Percentiles rank a stretch among this genome's conserved stretches.
Conservation (phyloP, 257 asterid species). For the Nemophila menziesii region DNA sequence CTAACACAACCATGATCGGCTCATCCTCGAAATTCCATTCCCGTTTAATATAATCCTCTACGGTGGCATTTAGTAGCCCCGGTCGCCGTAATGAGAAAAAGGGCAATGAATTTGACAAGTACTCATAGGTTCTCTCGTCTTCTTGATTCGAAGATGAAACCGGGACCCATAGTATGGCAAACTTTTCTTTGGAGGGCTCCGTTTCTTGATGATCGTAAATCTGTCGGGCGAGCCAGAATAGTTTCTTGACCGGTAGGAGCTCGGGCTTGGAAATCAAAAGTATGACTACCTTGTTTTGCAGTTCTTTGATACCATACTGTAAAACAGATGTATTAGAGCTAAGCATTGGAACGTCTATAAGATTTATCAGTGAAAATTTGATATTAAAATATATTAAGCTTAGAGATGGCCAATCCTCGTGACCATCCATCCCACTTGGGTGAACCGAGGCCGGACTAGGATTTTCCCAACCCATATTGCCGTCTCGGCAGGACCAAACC, state of each 20-base stretch:
- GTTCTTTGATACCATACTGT: constrained; percentile 41
- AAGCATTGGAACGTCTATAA: too few species aligned
- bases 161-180: constrained; percentile 54
- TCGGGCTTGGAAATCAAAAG: constrained; percentile 57
- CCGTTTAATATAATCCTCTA: constrained; percentile 27
- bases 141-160: constrained; percentile 17
- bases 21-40: constrained; percentile 45
- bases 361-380: too few species aligned
- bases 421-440: too few species aligned
- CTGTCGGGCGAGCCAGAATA: constrained; percentile 38
- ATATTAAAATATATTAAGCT: too few species aligned
- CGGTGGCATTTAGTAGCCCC: constrained; percentile 35
- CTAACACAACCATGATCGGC: constrained; percentile 40
- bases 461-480: too few species aligned
- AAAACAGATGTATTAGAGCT: constrained; percentile 3
- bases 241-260: constrained; percentile 34
- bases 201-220: constrained; percentile 26
- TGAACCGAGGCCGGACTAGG: too few species aligned
- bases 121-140: constrained; percentile 30
- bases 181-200: constrained; percentile 15
- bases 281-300: constrained; percentile 51
- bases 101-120: constrained; percentile 40
- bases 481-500: too few species aligned
- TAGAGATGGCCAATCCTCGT: too few species aligned
- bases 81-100: constrained; percentile 50